Base-by-base conservation (phyloP, 139 green algal species). In the Chlamydomonas incerta region DNA sequence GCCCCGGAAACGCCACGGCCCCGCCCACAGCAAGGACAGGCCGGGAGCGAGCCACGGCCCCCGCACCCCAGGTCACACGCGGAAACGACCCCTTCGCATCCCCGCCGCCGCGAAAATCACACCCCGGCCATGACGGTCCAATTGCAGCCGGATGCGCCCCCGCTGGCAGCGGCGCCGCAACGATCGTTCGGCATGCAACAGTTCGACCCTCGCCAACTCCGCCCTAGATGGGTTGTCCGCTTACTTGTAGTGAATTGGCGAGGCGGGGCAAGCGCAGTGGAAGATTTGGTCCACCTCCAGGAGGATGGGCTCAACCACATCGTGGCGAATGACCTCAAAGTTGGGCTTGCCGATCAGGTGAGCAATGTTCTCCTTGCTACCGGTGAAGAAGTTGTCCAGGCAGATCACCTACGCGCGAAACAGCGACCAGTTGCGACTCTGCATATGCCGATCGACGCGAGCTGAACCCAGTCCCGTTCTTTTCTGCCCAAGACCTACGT, bases 351-450 rank as follows among this genome's bases (percentile, higher is more conserved):
- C 94, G 2, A 99, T 84, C 60, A 99, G 90, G 86, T 99, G 96
- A 18, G 91, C 88, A 18, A 99, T 90, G 87, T 99, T 99, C 41
- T 98, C 96, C 82, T 98, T 98, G 90, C 89, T 95, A 46, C 97
- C 98, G 14, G 98, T 99, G 95, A 99, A 99, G 87, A 99, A 99
- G 88, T 99, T 99, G 91, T 99, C 98, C 29, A 99, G 33, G 92
- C 97, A 99, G 80, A 99, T 98, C 21, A 99, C 97, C 94, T 98
- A 91, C 9, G 37, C 11, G 72, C 15, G 2, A 18, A 13, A 68
- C 23, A 63, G 20, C 2, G 24, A 31, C 24, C 26, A n/a, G 60
- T 24, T 24, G 55, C 55, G 21, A 33, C 21, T 13, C 24, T 33
- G 60, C 26, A n/a, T 67, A 23, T 23, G 28, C 26, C 23, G 69